Conservation (phyloP, 306 rosid species). For the Dryas octopetala region DNA sequence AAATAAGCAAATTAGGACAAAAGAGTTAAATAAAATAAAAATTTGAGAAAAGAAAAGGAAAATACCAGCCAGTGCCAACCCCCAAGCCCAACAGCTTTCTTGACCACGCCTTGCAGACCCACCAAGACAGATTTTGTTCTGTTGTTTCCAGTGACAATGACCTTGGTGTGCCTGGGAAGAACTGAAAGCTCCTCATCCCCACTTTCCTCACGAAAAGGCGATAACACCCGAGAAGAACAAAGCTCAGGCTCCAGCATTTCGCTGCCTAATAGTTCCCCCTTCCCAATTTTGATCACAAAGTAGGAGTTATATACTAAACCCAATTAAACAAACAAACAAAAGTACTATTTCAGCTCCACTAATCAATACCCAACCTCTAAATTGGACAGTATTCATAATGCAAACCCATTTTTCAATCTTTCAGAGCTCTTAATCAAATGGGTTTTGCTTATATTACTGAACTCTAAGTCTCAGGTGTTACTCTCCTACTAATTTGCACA, state of each 20-base stretch:
- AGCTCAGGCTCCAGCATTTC: slow-evolving; percentile 57
- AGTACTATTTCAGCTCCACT: background rate
- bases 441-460: background rate
- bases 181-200: slow-evolving; percentile 71
- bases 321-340: slow-evolving; percentile 7
- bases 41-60: background rate
- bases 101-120: slow-evolving; percentile 77
- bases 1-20: background rate
- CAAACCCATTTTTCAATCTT: slow-evolving; percentile 16
- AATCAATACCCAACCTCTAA: slow-evolving; percentile 14
- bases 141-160: slow-evolving; percentile 70
- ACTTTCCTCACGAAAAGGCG: slow-evolving; percentile 61
- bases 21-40: background rate
- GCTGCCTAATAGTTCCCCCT: background rate
- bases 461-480: background rate
- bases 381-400: background rate
- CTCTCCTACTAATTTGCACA: background rate
- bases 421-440: background rate
- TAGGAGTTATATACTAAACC: background rate
- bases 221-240: slow-evolving; percentile 48
- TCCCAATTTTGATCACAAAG: slow-evolving; percentile 5
- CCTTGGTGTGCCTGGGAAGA: slow-evolving; percentile 78
- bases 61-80: slow-evolving; percentile 88
- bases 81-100: slow-evolving; percentile 78
- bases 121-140: slow-evolving; percentile 72